phyloP scores from a whole-genome alignment of 2,329 filamentous ascomycete genomes.

The Aciculosporium take region DNA sequence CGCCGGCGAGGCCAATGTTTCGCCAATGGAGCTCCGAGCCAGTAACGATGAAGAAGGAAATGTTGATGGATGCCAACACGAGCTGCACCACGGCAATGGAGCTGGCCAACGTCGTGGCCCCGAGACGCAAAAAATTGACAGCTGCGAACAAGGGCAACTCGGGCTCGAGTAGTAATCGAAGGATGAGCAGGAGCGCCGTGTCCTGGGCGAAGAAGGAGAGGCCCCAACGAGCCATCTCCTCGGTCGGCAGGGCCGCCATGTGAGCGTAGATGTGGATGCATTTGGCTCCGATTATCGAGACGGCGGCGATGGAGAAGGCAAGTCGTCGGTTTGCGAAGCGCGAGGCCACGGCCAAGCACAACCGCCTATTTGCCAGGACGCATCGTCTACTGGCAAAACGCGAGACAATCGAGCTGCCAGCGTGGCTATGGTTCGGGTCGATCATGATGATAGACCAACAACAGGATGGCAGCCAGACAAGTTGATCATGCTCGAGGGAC shows the following conservation, averaged over 20 bases:
- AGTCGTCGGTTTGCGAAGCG: constrained; percentile 17
- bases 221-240: constrained; percentile 17
- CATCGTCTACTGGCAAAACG: constrained; percentile 1
- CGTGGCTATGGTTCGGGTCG: background rate
- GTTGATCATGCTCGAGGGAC: constrained; percentile 2
- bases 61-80: constrained; percentile 11
- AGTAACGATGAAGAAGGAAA: constrained; percentile 19
- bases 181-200: constrained; percentile 16
- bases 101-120: constrained; percentile 7
- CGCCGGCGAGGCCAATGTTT: constrained; percentile 13
- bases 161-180: constrained; percentile 17
- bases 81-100: constrained; percentile 12
- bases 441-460: background rate
- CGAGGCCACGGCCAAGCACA: constrained; percentile 8
- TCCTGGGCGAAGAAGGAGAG: constrained; percentile 23
- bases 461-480: background rate
- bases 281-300: constrained; percentile 19
- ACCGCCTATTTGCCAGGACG: constrained; percentile 5
- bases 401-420: constrained; percentile 3
- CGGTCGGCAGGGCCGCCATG: constrained; percentile 15
- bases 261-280: constrained; percentile 19
- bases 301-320: constrained; percentile 18
- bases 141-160: constrained; percentile 8
- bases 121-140: constrained; percentile 10
- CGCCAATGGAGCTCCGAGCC: constrained; percentile 17